A percentile compares a stretch with the other conserved stretches of the same genome.
Evolutionary conservation across 495 filamentous ascomycete genomes (phyloP).

Genomic region (Gamarada debralockiae): DNA sequence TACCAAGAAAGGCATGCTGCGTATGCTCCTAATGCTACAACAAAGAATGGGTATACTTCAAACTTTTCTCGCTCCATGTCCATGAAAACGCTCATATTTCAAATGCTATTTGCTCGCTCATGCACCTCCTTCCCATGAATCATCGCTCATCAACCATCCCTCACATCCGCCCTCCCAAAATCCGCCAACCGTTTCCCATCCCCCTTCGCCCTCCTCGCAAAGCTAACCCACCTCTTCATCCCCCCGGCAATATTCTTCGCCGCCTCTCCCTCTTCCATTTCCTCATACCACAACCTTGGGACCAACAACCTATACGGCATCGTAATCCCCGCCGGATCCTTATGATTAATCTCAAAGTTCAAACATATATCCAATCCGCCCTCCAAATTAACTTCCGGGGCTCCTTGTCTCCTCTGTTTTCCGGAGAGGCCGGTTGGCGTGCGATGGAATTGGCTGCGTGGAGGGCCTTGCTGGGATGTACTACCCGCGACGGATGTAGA

Average conservation of each 20-base stretch:
- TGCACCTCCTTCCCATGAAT: too few relatives aligned
- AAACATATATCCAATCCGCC: conserved; percentile 79
- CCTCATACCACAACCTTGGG: conserved; percentile 62
- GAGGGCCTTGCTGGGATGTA: conserved; percentile 6
- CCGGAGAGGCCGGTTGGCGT: conserved; percentile 65
- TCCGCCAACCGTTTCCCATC: too few relatives aligned
- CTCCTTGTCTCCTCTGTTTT: conserved; percentile 48
- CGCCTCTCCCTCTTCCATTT: conserved; percentile 14
- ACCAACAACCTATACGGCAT: conserved; percentile 82
- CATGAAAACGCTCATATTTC: too few relatives aligned
- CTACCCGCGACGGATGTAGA: conserved; percentile 13
- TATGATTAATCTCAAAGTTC: conserved; percentile 80
- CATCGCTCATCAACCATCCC: too few relatives aligned
- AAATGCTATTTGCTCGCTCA: too few relatives aligned
- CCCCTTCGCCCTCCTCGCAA: not conserved
- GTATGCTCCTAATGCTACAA: too few relatives aligned
- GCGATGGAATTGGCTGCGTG: conserved; percentile 59
- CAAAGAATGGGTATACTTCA: too few relatives aligned
- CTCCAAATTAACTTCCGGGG: conserved; percentile 54
- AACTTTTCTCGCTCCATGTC: too few relatives aligned
- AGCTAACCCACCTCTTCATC: conserved; percentile 11
- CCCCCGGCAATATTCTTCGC: not conserved
- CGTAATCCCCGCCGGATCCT: conserved; percentile 86
- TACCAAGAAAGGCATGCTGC: too few relatives aligned
- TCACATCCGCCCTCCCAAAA: too few relatives aligned